Evolutionary conservation across 208 protist genomes (phyloP), one percentile per base, ranked within the genome.

Genomic region (Leishmania tropica): DNA sequence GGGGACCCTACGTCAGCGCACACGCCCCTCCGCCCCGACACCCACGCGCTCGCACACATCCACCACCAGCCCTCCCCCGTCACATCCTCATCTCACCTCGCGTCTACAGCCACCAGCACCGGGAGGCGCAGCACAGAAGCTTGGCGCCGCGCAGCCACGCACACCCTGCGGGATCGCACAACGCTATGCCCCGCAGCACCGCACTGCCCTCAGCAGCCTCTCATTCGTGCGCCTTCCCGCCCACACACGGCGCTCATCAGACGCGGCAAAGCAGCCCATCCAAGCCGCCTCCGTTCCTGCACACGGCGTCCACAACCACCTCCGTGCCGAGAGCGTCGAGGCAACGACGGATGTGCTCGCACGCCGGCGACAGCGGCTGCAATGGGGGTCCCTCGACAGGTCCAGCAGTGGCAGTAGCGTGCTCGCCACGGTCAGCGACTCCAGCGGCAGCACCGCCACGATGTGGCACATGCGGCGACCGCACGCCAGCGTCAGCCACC

Each of bases 121-220:
- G 89, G 48, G 91, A 91, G 21, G 93, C 91, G 19, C 91, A 92
- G 71, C 95, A 88, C 54, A 94, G 88, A 2, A 92, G 83, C 47
- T 85, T 85, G 40, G 0, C 0, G 40, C 40, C 17, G 88, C 83
- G 56, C 90, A 81, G 45, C 89, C 89, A 51, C 40, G 82, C 84
- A 71, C 90, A 94, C 13, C 40, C 40, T 40, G 2, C 40, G 40
- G 40, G 40, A 40, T 40, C 40, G 40, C 40, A 40, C 40, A 40
- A 40, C 40, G 0, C 40, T 0, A 85, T 83, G 4, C 75, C 83
- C 48, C 90, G 87, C 40, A 93, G 78, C 76, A 88, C 11, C 91
- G 84, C 91, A 95, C 93, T 40, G 91, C 89, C 80, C 92, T 93
- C 6, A 93, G 70, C 45, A 95, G 83, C 73, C 92, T 95, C 56